These are phyloP conservation scores for Cutaneotrichosporon sp. DNA, from an alignment of 1,284 basidiomycete species.

Conservation along the genomic window DNA sequence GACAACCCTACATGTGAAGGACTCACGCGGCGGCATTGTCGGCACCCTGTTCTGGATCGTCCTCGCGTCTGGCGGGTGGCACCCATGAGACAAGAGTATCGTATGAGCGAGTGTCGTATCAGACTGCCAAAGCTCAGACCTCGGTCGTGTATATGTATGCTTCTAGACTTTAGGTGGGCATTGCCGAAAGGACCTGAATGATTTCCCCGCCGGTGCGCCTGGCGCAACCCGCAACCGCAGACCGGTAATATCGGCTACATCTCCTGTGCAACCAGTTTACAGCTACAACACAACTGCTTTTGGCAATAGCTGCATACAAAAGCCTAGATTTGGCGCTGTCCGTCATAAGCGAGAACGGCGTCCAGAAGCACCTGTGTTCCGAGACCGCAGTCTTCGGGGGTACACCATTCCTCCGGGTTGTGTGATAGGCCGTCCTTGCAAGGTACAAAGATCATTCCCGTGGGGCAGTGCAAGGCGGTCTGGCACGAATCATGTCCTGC, in stretches of 20 bases:
- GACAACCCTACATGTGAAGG: not conserved
- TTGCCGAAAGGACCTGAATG: too few relatives aligned
- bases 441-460: conserved; percentile 34
- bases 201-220: too few relatives aligned
- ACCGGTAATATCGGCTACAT: too few relatives aligned
- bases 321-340: not conserved
- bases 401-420: conserved; percentile 29
- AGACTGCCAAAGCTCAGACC: too few relatives aligned
- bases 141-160: not conserved
- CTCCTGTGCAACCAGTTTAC: too few relatives aligned
- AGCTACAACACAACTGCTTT: not conserved
- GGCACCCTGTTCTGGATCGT: conserved; percentile 13
- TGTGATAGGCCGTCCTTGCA: conserved; percentile 32
- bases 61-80: conserved; percentile 13
- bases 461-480: conserved; percentile 20
- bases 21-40: conserved; percentile 14
- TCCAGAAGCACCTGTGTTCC: conserved; percentile 23
- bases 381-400: conserved; percentile 22
- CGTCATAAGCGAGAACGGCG: conserved; percentile 14
- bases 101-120: not conserved
- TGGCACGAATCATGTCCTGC: conserved; percentile 30
- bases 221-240: too few relatives aligned
- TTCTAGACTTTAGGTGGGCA: not conserved
- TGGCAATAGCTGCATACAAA: not conserved
- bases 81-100: conserved; percentile 12